Percentiles rank a stretch among this genome's conserved stretches.
Evolutionary conservation across 1,284 basidiomycete species (phyloP).

Genomic region (Fomitiporia mediterranea): DNA sequence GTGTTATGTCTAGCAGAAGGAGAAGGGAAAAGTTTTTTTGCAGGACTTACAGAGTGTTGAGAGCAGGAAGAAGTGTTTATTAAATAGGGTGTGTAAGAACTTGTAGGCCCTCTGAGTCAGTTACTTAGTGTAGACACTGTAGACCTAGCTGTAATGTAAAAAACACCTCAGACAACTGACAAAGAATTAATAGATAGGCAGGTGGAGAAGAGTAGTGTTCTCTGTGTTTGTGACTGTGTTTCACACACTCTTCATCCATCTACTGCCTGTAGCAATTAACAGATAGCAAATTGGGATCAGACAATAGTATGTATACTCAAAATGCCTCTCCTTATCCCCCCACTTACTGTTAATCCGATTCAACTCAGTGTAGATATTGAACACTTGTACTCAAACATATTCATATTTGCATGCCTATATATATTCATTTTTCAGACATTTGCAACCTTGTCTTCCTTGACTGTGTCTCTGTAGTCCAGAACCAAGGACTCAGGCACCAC

Average conservation of each 20-base stretch:
- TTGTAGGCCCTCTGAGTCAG: conserved; percentile 86
- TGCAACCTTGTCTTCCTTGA: conserved; percentile 96
- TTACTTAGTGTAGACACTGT: conserved; percentile 96
- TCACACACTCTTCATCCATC: conserved; percentile 88
- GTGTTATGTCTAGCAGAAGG: conserved; percentile 75
- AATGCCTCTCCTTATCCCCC: too few species aligned
- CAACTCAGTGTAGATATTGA: neutral
- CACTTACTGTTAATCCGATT: neutral
- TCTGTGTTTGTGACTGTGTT: conserved; percentile 87
- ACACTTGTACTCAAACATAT: neutral
- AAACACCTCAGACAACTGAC: conserved; percentile 85
- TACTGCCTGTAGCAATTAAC: conserved; percentile 76
- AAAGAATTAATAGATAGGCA: conserved; percentile 79
- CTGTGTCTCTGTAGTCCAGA: conserved; percentile 91
- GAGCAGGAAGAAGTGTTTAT: conserved; percentile 68
- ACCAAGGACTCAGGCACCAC: conserved; percentile 81
- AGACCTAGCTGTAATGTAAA: conserved; percentile 84
- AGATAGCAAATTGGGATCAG: conserved; percentile 81
- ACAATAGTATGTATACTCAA: conserved; percentile 92
- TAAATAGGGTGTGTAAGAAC: conserved; percentile 88
- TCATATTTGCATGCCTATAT: too few species aligned
- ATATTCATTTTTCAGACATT: too few species aligned
- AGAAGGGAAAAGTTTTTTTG: conserved; percentile 74
- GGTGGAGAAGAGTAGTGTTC: conserved; percentile 80
- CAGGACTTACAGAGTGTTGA: conserved; percentile 84